phyloP scores from a whole-genome alignment of 768 basidiomycete genomes.

The Serendipita vermifera region DNA sequence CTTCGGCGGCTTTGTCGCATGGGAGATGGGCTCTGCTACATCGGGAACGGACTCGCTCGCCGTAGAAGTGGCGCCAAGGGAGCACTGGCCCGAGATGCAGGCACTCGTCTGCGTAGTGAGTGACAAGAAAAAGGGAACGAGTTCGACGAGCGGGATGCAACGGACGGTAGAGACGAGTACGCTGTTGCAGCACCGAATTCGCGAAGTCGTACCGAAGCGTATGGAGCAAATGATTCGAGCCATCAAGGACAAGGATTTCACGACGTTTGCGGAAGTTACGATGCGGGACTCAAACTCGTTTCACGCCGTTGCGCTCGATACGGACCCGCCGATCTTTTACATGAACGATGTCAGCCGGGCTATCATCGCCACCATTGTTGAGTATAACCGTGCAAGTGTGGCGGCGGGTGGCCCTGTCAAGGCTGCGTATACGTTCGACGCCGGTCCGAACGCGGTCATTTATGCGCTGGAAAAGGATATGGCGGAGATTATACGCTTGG shows the following conservation, averaged over 20 bases:
- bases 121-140: conserved; percentile 93
- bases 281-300: conserved; percentile 99
- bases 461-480: conserved; percentile 73
- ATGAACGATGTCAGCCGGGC: conserved; percentile 94
- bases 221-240: conserved; percentile 76
- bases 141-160: conserved; percentile 94
- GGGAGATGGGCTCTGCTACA: conserved; percentile 58
- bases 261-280: conserved; percentile 77
- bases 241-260: conserved; percentile 69
- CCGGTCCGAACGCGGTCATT: conserved; percentile 97
- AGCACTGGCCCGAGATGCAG: conserved; percentile 91
- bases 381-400: conserved; percentile 67
- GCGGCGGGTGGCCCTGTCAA: conserved; percentile 46
- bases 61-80: conserved; percentile 66
- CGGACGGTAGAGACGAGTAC: conserved; percentile 85
- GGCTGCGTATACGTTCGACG: conserved; percentile 98
- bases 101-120: conserved; percentile 95
- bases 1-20: conserved; percentile 94
- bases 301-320: conserved; percentile 95
- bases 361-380: conserved; percentile 83
- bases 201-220: conserved; percentile 69
- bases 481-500: conserved; percentile 59
- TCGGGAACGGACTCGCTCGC: conserved; percentile 83
- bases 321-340: conserved; percentile 96
- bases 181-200: conserved; percentile 81